Base-by-base conservation (phyloP, 2,329 filamentous ascomycete species). In the Xylariaceae sp. region DNA sequence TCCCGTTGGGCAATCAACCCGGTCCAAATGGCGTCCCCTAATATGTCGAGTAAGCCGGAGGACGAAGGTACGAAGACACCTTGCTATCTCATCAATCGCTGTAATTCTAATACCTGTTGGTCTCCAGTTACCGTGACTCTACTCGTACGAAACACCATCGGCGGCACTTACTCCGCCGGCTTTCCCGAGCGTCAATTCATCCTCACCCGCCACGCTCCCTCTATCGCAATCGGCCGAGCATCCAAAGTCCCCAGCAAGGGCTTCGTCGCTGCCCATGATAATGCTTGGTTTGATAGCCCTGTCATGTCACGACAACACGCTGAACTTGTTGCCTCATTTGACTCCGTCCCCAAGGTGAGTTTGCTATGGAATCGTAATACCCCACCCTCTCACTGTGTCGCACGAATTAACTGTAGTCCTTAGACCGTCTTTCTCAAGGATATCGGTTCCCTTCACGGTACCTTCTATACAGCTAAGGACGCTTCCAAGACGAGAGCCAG, bases 291-390 rank as follows among this genome's bases (percentile, higher is more conserved):
- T 56, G 83, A 90, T 61, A 88, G 84, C 54, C 84, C 88, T 0
- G 88, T 91, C 37, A 88, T 91, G 78, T 90, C 88, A 20, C 79
- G 89, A 44, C 70, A 83, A 10, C 89, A 91, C 72, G 89, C 88
- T 16, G 72, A 81, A 43, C 66, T 88, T 3, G 62, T 67, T 16
- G 75, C 80, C 3, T 73, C 81, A 47, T 64, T 76, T 9, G 69
- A 77, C 2, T 65, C 70, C 6, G 48, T 20, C 2, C 60, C 62
- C 7, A 75, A 79, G 70, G 83, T 83, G 71, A 55, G 73, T 46
- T 56, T 42, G 41, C 41, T 7, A 16, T 16, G 3, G 5, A 37
- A 3, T 44, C n/a, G n/a, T 10, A 10, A 26, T 6, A 19, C 2
- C 18, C 2, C 51, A 7, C 14, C 40, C 41, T 45, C 40, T 47